A percentile compares a stretch with the other conserved stretches of the same genome.
Evolutionary conservation across 192 early-diverging fungal species (phyloP).

Genomic region (Linnemannia hyalina): DNA sequence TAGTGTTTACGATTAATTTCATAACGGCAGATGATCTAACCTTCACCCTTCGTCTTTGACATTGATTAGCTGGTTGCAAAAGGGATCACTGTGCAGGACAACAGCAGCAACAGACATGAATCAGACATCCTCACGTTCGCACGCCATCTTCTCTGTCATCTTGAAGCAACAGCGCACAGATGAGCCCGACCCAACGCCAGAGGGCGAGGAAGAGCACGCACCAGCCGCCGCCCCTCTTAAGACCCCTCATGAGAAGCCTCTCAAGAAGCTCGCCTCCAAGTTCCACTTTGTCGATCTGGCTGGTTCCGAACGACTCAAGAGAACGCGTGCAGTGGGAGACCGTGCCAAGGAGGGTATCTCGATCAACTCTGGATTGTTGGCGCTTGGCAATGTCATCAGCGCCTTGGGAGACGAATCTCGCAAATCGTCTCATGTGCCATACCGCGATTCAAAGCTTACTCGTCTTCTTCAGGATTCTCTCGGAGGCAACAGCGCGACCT

Average conservation of each 20-base stretch:
- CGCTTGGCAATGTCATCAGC: conserved; percentile 97
- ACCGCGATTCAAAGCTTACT: conserved; percentile 97
- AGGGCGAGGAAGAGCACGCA: conserved; percentile 23
- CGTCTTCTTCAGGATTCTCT: conserved; percentile 97
- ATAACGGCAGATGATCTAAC: not conserved
- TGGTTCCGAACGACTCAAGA: conserved; percentile 94
- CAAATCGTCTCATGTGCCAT: conserved; percentile 86
- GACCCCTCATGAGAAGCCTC: conserved; percentile 22
- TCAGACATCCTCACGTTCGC: conserved; percentile 90
- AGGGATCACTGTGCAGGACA: conserved; percentile 67
- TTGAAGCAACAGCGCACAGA: conserved; percentile 78
- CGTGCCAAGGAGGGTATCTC: conserved; percentile 96
- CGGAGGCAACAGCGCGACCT: conserved; percentile 94
- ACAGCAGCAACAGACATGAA: conserved; percentile 98
- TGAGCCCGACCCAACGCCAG: conserved; percentile 40
- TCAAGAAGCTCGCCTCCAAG: conserved; percentile 78
- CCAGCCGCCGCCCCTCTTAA: conserved; percentile 8
- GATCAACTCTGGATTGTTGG: conserved; percentile 96
- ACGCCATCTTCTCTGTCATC: conserved; percentile 95
- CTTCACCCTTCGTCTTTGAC: not conserved
- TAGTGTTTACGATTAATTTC: not conserved
- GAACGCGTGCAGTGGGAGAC: conserved; percentile 92
- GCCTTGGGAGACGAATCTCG: conserved; percentile 88
- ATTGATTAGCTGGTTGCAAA: conserved; percentile 60
- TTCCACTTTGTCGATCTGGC: conserved; percentile 99